Percentiles rank a stretch among this genome's conserved stretches.
These are phyloP conservation scores for Perkinsus chesapeaki DNA, from an alignment of 169 alveolate genomes.

Conservation along the genomic window DNA sequence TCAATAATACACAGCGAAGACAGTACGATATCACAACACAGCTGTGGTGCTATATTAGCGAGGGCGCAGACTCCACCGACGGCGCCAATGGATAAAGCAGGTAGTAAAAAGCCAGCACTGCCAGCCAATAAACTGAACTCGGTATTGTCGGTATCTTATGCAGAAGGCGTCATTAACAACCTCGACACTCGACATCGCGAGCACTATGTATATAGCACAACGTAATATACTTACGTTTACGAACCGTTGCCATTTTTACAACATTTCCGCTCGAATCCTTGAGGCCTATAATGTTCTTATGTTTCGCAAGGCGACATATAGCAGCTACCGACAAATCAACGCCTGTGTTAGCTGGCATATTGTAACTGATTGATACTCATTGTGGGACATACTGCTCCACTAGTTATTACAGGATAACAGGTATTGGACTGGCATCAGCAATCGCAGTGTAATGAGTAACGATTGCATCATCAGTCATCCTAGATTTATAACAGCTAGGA, in stretches of 20 bases:
- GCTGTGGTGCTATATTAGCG: not conserved
- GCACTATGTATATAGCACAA: too few relatives aligned
- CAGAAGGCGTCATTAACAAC: not conserved
- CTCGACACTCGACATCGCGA: too few relatives aligned
- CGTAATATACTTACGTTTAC: not conserved
- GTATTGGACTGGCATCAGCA: not conserved
- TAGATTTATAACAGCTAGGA: not conserved
- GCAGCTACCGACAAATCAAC: not conserved
- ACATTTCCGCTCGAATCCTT: not conserved
- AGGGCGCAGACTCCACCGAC: not conserved
- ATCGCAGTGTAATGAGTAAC: not conserved
- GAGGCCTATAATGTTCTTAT: not conserved
- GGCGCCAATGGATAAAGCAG: not conserved
- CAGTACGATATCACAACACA: not conserved
- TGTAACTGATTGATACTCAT: not conserved
- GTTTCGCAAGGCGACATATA: not conserved
- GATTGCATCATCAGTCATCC: not conserved
- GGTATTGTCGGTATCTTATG: not conserved
- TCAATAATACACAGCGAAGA: not conserved
- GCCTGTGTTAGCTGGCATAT: not conserved
- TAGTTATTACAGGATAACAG: not conserved
- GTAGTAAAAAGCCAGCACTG: not conserved
- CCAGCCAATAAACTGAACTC: not conserved
- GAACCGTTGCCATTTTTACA: not conserved
- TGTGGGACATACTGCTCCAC: not conserved